These are phyloP conservation scores for Limonium bicolor DNA, from an alignment of 148 eudicot genomes.

Conservation along the genomic window DNA sequence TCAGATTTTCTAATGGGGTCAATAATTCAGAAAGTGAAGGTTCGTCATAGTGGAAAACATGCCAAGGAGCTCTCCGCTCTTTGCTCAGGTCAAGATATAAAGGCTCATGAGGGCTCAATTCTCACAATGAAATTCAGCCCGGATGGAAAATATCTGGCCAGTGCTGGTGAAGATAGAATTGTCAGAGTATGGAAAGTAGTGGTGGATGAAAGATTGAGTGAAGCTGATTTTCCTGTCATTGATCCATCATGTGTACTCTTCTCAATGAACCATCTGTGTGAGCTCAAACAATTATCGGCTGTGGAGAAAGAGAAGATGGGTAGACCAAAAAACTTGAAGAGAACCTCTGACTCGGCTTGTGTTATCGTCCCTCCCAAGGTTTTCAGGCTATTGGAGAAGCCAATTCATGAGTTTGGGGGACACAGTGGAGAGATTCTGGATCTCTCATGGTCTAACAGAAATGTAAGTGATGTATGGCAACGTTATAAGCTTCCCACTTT, in stretches of 20 bases:
- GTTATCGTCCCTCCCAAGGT: conserved; percentile 66
- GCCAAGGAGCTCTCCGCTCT: conserved; percentile 68
- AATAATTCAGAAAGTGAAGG: conserved; percentile 25
- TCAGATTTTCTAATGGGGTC: not conserved
- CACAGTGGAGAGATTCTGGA: conserved; percentile 67
- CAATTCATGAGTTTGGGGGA: conserved; percentile 58
- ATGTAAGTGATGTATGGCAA: conserved; percentile 22
- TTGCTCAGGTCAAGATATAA: conserved; percentile 47
- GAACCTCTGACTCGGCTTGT: conserved; percentile 37
- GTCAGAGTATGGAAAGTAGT: conserved; percentile 64
- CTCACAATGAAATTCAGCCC: conserved; percentile 72
- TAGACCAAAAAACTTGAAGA: conserved; percentile 29
- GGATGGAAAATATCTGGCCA: conserved; percentile 72
- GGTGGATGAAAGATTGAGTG: conserved; percentile 35
- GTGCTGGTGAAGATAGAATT: conserved; percentile 69
- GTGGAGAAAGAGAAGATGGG: conserved; percentile 22
- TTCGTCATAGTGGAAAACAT: conserved; percentile 32
- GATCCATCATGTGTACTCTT: conserved; percentile 52
- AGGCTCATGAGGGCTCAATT: conserved; percentile 73
- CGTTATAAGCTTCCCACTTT: not conserved
- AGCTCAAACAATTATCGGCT: conserved; percentile 27
- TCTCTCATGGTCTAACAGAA: conserved; percentile 13
- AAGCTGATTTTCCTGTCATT: conserved; percentile 30
- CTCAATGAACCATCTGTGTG: conserved; percentile 36
- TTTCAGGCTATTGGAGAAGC: conserved; percentile 58